Evolutionary conservation across 176 grass and related monocot species (phyloP), one percentile per base, ranked within the genome.

Genomic region (Carex pumila): DNA sequence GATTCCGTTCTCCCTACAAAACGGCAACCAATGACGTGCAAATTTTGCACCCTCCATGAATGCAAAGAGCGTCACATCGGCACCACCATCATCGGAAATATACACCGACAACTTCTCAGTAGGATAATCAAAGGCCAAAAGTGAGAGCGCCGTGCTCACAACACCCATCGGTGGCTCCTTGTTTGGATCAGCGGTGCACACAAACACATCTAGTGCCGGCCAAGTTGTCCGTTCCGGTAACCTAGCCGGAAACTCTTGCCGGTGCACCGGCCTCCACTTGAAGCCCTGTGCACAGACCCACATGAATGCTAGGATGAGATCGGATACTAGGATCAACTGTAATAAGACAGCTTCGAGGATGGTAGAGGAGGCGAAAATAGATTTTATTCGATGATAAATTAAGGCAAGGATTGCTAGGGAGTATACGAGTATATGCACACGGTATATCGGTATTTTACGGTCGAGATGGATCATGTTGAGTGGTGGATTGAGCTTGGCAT

Each of bases 21-120:
- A 90, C 8, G 88, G 85, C 8, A 90, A 65, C 88, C 88, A 90
- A 83, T 87, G 79, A 47, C 88, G 82, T 0, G 85, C 85, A 15
- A 90, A 90, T 69, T 54, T 64, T 3, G 88, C 85, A 21, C 31
- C 88, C 81, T 90, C 88, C 80, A 84, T 65, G 88, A 90, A 84
- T 13, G 85, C 88, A 61, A 90, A 90, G 30, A 90, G 73, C 6
- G 88, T 90, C 17, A 87, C 21, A 22, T 83, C 88, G 32, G 88
- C 81, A 0, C 88, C 88, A 6, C 85, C 88, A 31, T 90, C 88
- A 62, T 90, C 88, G 3, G 88, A 90, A 67, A 90, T 63, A 60
- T 90, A 87, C 14, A 90, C 53, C 8, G 88, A 90, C 34, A 90
- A 8, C 64, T 62, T 87, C 18, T 84, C 64, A 39, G 72, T 12